Conservation (phyloP, 1,139 yeast species). For the Suhomyces atakaporum region DNA sequence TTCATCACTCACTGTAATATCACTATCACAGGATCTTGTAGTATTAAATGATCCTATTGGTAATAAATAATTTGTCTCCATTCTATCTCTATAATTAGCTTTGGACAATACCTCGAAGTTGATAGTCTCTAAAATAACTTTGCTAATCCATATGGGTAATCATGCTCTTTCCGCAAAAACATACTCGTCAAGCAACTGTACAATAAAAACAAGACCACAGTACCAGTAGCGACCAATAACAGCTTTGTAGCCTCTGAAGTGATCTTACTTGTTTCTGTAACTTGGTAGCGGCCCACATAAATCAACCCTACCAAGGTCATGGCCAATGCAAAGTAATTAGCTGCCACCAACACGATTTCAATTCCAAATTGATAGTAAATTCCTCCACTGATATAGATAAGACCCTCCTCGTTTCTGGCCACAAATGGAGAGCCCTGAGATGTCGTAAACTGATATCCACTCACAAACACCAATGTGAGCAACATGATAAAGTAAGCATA, state of each 20-base stretch:
- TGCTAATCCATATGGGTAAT: slow-evolving; percentile 41
- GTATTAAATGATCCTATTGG: too few species aligned
- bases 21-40: too few species aligned
- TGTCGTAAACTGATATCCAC: slow-evolving; percentile 66
- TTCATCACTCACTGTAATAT: too few species aligned
- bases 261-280: slow-evolving; percentile 23
- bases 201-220: slow-evolving; percentile 28
- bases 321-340: slow-evolving; percentile 49
- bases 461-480: slow-evolving; percentile 45
- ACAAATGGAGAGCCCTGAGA: slow-evolving; percentile 64
- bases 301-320: slow-evolving; percentile 40
- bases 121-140: slow-evolving; percentile 39
- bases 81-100: too few species aligned
- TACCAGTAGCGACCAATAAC: slow-evolving; percentile 21
- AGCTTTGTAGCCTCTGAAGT: slow-evolving; percentile 20
- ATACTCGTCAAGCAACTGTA: slow-evolving; percentile 45
- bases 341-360: slow-evolving; percentile 56
- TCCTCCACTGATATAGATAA: slow-evolving; percentile 64
- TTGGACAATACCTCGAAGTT: too few species aligned
- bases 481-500: slow-evolving; percentile 42
- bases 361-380: slow-evolving; percentile 67
- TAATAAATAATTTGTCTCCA: too few species aligned
- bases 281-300: slow-evolving; percentile 35
- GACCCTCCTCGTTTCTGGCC: slow-evolving; percentile 50
- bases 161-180: slow-evolving; percentile 41